phyloP scores from a whole-genome alignment of 2,329 filamentous ascomycete genomes.

The Beauveria scarabaeidicola region DNA sequence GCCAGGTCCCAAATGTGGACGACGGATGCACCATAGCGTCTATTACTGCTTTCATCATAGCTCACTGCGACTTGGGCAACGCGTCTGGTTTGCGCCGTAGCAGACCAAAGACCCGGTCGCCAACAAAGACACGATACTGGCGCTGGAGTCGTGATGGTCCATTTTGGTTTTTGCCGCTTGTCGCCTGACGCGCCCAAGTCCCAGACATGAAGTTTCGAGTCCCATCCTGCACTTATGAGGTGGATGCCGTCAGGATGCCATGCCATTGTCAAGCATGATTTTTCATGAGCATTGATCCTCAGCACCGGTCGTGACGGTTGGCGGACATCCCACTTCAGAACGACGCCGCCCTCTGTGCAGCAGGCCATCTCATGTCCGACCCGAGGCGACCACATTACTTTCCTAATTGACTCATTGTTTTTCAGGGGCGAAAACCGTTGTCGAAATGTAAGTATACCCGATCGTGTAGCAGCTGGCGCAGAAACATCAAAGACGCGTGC shows the following conservation, averaged over 20 bases:
- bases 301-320: conserved; percentile 45
- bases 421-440: conserved; percentile 33
- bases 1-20: conserved; percentile 64
- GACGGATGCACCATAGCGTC: conserved; percentile 45
- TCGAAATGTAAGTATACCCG: conserved; percentile 41
- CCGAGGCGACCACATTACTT: conserved; percentile 57
- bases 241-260: conserved; percentile 65
- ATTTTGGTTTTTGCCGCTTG: conserved; percentile 56
- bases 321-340: conserved; percentile 57
- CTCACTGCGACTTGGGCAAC: conserved; percentile 54
- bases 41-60: conserved; percentile 49
- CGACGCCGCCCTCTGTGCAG: conserved; percentile 52
- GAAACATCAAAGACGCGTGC: conserved; percentile 54
- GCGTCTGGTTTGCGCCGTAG: conserved; percentile 49
- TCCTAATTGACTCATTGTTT: conserved; percentile 40
- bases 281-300: conserved; percentile 54
- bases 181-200: conserved; percentile 52
- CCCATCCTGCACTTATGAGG: conserved; percentile 53
- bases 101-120: conserved; percentile 59
- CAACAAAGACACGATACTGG: conserved; percentile 52
- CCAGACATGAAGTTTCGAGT: conserved; percentile 57
- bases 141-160: conserved; percentile 51
- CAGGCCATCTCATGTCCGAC: conserved; percentile 56
- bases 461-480: conserved; percentile 37
- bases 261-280: conserved; percentile 49